A percentile compares a stretch with the other conserved stretches of the same genome.
phyloP scores from a whole-genome alignment of 176 grass and related monocot species.

The Rhynchospora tenuis region DNA sequence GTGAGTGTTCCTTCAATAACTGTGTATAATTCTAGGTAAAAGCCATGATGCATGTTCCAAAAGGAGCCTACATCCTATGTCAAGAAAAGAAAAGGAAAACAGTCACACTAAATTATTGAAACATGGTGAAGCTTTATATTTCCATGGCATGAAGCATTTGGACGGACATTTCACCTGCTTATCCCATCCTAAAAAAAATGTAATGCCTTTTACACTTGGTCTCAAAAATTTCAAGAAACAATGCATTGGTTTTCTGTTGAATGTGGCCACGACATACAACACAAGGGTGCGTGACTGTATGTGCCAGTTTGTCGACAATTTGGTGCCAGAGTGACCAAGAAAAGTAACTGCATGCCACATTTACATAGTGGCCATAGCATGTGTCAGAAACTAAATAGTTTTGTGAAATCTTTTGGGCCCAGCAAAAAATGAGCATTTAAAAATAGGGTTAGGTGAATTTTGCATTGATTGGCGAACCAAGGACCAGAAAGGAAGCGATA shows the following conservation, averaged over 20 bases:
- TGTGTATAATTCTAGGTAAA: neutral
- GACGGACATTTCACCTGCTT: neutral
- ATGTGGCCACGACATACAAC: neutral
- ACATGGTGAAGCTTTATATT: neutral
- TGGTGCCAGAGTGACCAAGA: neutral
- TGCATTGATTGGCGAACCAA: neutral
- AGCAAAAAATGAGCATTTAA: neutral
- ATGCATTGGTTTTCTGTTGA: neutral
- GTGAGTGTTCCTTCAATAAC: neutral
- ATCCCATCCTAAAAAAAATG: neutral
- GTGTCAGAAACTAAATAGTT: neutral
- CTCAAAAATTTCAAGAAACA: neutral
- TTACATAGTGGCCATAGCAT: neutral
- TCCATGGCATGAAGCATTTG: neutral
- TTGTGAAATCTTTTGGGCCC: neutral
- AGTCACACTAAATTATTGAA: neutral
- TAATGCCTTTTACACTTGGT: neutral
- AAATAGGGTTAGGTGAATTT: neutral
- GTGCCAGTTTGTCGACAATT: neutral
- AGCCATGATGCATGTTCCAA: neutral
- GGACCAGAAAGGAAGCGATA: neutral
- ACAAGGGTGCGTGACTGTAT: neutral
- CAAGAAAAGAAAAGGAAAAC: neutral
- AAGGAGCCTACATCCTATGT: neutral
- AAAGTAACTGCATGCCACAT: neutral